Base-by-base conservation (phyloP, 441 rosid species). In the Daphne laureola region DNA sequence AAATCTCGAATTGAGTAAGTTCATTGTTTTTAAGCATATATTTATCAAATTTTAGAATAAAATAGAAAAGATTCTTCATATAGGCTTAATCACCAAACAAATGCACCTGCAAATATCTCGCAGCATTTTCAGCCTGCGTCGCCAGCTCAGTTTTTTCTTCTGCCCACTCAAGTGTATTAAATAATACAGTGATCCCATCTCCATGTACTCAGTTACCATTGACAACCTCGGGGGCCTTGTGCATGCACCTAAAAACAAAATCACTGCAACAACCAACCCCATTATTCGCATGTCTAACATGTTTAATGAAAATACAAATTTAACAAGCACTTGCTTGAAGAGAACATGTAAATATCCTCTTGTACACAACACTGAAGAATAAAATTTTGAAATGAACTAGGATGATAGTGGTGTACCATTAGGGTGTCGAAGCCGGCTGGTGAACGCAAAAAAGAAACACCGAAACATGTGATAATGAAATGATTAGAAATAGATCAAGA, bases 241-340 rank as follows among this genome's bases (percentile, higher is more conserved):
- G 77, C 98, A 94, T 48, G 98, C 98, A 69, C 99, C 99, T 79
- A 90, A 74, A 76, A 90, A 94, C 57, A 94, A 79, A 69, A 90
- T 88, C 54, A 90, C 98, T 90, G 90, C 92, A 81, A 61, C 36
- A 65, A 21, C 25, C 54, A 17, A 7, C 38, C 4, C 38, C 49
- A 50, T 25, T 17, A 43, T 7, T 38, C 8, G n/a, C 38, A 4
- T 25, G 21, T 4, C 67, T 43, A 31, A 5, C 1, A 31, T 7
- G 38, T 31, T 21, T 31, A 31, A 9, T 8, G 38, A 14, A 14
- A 45, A 12, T 17, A 17, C 14, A 38, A 7, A 35, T 3, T 14
- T 14, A 36, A 13, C 36, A 57, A 36, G 21, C 12, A 38, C 54
- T 43, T 27, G 38, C 9, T 31, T 31, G 1, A 31, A 8, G 42